Conservation (phyloP, 73 alveolate species). For the Effrenium voratum region DNA sequence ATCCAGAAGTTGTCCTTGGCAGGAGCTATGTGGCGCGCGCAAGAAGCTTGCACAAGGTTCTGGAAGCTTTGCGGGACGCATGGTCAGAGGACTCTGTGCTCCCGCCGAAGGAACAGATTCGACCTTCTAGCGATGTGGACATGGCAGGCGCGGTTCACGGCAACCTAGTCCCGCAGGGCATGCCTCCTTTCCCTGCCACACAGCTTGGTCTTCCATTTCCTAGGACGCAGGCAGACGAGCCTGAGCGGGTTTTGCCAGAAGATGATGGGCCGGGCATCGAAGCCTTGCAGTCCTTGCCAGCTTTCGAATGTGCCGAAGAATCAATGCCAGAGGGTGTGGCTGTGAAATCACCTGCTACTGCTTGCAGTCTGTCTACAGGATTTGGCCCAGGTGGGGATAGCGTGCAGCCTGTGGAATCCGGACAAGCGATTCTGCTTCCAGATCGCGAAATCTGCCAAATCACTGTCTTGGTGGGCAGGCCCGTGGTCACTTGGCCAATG, state of each 20-base stretch:
- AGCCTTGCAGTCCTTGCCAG: neutral
- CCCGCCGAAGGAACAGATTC: neutral
- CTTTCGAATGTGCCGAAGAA: neutral
- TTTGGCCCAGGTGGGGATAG: neutral
- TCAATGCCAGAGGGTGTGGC: neutral
- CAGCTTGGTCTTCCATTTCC: neutral
- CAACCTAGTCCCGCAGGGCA: neutral
- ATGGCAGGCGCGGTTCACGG: neutral
- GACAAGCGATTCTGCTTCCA: neutral
- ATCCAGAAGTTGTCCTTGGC: neutral
- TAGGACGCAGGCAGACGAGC: neutral
- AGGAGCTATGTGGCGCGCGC: slow-evolving; percentile 8
- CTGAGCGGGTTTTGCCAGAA: neutral
- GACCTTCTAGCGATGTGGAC: neutral
- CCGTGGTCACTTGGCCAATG: slow-evolving; percentile 5
- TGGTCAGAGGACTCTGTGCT: neutral
- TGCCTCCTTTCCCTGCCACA: neutral
- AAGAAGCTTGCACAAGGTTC: slow-evolving; percentile 8
- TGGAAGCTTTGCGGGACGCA: slow-evolving; percentile 27
- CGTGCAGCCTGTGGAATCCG: neutral
- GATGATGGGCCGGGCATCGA: neutral
- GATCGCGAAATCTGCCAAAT: neutral
- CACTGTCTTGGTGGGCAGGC: neutral
- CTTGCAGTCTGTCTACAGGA: neutral
- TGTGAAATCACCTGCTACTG: neutral